phyloP scores from a whole-genome alignment of 169 alveolate genomes.

The Cyclospora cayetanensis region DNA sequence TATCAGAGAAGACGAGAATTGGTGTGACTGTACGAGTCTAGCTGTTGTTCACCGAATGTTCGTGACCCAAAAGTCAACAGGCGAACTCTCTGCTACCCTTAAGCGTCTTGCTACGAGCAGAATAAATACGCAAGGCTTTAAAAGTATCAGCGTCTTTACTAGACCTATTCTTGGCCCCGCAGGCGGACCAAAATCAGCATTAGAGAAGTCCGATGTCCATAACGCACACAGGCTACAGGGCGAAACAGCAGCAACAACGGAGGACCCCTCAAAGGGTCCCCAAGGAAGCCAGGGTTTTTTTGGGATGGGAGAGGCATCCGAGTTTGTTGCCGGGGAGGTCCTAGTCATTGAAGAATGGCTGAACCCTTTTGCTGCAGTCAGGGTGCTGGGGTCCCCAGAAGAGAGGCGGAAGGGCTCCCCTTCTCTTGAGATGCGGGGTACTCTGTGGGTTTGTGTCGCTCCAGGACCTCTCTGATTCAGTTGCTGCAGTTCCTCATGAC shows the following conservation, averaged over 20 bases:
- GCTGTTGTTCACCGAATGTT: not conserved
- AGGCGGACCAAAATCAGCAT: too few species aligned
- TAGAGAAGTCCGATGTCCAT: not conserved
- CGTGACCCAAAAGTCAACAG: not conserved
- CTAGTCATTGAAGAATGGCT: slow-evolving; percentile 34
- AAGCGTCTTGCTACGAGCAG: not conserved
- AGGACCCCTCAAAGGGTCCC: not conserved
- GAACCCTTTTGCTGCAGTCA: slow-evolving; percentile 29
- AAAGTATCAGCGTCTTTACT: not conserved
- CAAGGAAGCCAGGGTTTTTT: not conserved
- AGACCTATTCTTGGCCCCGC: not conserved
- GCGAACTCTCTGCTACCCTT: not conserved
- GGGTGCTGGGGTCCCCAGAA: not conserved
- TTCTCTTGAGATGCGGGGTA: not conserved
- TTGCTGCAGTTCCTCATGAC: too few species aligned
- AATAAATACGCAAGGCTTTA: not conserved
- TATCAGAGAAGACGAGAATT: not conserved
- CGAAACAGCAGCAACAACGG: not conserved
- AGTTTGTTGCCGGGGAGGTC: not conserved
- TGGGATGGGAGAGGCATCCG: not conserved
- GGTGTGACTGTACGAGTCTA: not conserved
- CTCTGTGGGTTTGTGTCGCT: not conserved
- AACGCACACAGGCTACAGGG: not conserved
- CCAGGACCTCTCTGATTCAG: not conserved
- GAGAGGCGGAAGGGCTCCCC: not conserved